Conservation (phyloP, 108 stramenopile genomes). For the Cyclotella sp. region DNA sequence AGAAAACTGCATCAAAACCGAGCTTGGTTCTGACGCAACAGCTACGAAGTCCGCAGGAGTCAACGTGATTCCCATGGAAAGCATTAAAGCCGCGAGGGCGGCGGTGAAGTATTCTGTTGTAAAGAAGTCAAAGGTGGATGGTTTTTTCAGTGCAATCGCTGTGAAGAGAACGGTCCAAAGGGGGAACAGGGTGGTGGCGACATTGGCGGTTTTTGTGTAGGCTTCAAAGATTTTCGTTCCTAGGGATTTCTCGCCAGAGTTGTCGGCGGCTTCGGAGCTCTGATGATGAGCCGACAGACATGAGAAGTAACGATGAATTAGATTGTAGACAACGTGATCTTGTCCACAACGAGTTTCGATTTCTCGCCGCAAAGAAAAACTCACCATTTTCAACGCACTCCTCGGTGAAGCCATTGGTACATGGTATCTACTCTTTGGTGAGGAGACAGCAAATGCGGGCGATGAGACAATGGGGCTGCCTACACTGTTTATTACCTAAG, state of each 20-base stretch:
- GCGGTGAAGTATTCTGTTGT: constrained; percentile 96
- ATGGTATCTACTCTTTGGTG: constrained; percentile 12
- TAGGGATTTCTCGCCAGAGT: constrained; percentile 38
- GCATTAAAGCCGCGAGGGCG: constrained; percentile 93
- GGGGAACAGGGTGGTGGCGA: constrained; percentile 92
- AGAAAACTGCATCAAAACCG: constrained; percentile 92
- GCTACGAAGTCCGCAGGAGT: constrained; percentile 91
- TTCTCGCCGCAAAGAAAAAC: neutral
- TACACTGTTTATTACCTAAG: constrained; percentile 33
- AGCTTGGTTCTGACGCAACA: constrained; percentile 86
- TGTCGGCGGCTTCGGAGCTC: constrained; percentile 14
- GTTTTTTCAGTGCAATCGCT: constrained; percentile 85
- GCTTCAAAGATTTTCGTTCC: constrained; percentile 80
- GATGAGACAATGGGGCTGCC: constrained; percentile 5
- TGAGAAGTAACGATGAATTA: neutral
- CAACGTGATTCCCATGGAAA: constrained; percentile 98
- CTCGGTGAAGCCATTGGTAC: constrained; percentile 3
- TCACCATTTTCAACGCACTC: constrained; percentile 28
- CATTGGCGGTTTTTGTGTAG: constrained; percentile 83
- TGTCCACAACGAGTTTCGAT: neutral
- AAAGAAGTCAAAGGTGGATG: constrained; percentile 94
- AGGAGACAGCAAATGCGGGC: constrained; percentile 20
- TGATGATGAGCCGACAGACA: neutral
- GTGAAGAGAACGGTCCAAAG: constrained; percentile 93
- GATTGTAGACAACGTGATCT: neutral